Evolutionary conservation across 345 rosid genomes (phyloP), one percentile per base, ranked within the genome.

Genomic region (Sonneratia alba): DNA sequence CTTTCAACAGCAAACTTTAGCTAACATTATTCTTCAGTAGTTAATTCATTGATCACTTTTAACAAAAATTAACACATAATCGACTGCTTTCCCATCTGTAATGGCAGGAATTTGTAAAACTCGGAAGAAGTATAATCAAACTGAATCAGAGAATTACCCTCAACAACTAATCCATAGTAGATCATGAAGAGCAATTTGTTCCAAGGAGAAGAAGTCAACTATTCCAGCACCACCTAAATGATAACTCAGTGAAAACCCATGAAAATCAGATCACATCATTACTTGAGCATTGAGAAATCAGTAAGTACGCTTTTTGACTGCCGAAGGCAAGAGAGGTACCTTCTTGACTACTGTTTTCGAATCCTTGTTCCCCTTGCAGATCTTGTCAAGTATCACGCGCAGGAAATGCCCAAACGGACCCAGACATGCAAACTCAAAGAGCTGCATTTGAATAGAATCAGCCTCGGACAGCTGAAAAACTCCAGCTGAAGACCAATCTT

Each of bases 281-380:
- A 38, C 27, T 40, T 4, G 22, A 66, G 5, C 0, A 8, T 9
- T 7, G 34, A 6, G 34, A 9, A 24, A 59, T 59, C 64, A 22
- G 32, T 22, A 22, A 22, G n/a, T 3, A 16, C 1, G 18, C 24
- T 55, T 18, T 3, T 47, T 47, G 16, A 56, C 38, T 38, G 43
- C 53, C 14, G 18, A 15, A 74, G 42, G 21, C 55, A 74, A 16
- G 59, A 49, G 42, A 56, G 27, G 45, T 71, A 91, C 98, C 97
- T 94, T 94, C 92, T 94, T 87, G 70, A 96, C 96, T 56, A 91
- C 93, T 42, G 97, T 90, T 80, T 82, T 81, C 8, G 95, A 71
- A 73, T 90, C 96, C 68, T 86, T 94, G 86, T 85, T 90, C 78
- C 97, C 97, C 88, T 90, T 86, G 85, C 88, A 94, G 68, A 94